Percentiles rank a stretch among this genome's conserved stretches.
Evolutionary conservation across 345 rosid species (phyloP).

Genomic region (Eucalyptus dawsonii): DNA sequence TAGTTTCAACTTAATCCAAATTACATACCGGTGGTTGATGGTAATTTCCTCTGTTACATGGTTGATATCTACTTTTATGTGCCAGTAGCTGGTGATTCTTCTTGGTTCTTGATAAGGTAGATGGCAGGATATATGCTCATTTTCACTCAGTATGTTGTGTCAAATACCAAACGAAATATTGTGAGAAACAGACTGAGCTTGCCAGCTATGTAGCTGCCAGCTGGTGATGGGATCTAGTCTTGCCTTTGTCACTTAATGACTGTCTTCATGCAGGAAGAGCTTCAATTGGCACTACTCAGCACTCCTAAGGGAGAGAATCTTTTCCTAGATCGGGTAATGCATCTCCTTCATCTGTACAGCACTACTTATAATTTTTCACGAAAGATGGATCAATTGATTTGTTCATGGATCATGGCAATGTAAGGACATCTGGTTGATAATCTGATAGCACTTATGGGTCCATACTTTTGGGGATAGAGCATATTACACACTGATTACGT

Average conservation of each 20-base stretch:
- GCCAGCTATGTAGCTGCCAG: not conserved
- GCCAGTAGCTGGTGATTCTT: not conserved
- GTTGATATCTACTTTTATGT: not conserved
- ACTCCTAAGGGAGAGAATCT: slow-evolving; percentile 57
- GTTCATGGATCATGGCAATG: not conserved
- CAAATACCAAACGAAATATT: not conserved
- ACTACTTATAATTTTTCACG: not conserved
- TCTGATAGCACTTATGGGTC: not conserved
- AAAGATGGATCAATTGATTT: not conserved
- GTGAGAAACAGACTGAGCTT: not conserved
- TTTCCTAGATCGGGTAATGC: slow-evolving; percentile 78
- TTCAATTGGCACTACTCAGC: slow-evolving; percentile 57
- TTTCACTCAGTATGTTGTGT: not conserved
- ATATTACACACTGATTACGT: not conserved
- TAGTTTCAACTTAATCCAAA: not conserved
- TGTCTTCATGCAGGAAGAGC: slow-evolving; percentile 50
- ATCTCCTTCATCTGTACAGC: not conserved
- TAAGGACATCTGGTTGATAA: not conserved
- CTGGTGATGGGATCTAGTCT: not conserved
- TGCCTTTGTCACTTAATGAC: not conserved
- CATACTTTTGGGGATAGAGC: not conserved
- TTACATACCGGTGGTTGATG: not conserved
- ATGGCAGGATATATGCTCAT: not conserved
- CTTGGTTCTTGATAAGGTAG: not conserved
- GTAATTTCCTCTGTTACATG: not conserved